Percentiles rank a stretch among this genome's conserved stretches.
phyloP scores from a whole-genome alignment of 2,329 filamentous ascomycete genomes.

The Alternaria viburni region DNA sequence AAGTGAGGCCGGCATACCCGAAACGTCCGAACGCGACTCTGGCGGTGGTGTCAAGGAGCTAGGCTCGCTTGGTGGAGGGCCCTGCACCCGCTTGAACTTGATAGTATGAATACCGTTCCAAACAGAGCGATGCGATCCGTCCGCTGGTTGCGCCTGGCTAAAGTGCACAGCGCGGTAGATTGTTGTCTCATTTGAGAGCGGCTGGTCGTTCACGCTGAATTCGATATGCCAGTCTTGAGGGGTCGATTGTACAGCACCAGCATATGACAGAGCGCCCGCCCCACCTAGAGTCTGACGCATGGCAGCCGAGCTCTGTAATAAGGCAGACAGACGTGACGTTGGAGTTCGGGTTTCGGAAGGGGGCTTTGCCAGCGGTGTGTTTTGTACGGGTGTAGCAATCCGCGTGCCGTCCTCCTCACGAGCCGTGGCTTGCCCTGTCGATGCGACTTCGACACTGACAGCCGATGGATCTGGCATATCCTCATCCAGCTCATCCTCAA shows the following conservation, averaged over 20 bases:
- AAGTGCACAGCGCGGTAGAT: constrained; percentile 94
- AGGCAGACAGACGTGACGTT: constrained; percentile 37
- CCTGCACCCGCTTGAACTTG: constrained; percentile 85
- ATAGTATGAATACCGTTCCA: constrained; percentile 92
- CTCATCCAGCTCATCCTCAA: constrained; percentile 77
- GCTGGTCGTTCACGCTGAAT: constrained; percentile 84
- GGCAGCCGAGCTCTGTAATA: constrained; percentile 39
- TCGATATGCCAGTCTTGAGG: constrained; percentile 98
- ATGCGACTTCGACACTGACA: constrained; percentile 88
- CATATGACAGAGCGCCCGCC: constrained; percentile 75
- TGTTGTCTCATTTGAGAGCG: constrained; percentile 88
- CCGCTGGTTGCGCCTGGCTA: constrained; percentile 65
- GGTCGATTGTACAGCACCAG: constrained; percentile 77
- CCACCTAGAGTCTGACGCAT: constrained; percentile 38
- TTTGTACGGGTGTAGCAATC: constrained; percentile 79
- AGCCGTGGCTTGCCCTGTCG: constrained; percentile 86
- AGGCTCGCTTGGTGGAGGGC: constrained; percentile 78
- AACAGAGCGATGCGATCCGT: constrained; percentile 75
- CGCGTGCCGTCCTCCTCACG: constrained; percentile 90
- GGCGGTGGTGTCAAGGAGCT: constrained; percentile 65
- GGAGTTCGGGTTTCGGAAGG: constrained; percentile 38
- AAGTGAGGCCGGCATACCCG: constrained; percentile 76
- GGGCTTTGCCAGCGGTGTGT: constrained; percentile 41
- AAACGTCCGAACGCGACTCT: constrained; percentile 59
- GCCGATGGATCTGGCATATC: constrained; percentile 82